phyloP scores from a whole-genome alignment of 2,329 filamentous ascomycete species.

The Chrysosporium queenslandicum region DNA sequence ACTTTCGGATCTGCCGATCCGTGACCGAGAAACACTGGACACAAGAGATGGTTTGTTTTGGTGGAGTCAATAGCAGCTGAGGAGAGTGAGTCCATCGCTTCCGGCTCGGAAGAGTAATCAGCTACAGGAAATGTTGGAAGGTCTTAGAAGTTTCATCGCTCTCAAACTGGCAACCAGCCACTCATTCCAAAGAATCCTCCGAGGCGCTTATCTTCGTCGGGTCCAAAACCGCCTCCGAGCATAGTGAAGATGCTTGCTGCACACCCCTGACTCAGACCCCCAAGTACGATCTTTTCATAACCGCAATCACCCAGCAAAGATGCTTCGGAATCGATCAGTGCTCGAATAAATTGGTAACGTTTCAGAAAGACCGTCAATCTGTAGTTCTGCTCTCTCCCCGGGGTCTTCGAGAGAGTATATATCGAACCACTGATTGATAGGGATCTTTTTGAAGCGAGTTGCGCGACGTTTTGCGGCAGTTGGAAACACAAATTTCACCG shows the following conservation, averaged over 20 bases:
- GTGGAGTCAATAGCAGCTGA: not conserved
- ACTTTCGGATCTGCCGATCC: constrained; percentile 35
- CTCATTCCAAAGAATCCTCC: constrained; percentile 42
- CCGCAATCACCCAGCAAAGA: not conserved
- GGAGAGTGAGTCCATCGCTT: not conserved
- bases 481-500: no score
- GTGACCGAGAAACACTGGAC: constrained; percentile 40
- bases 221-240: constrained; percentile 30
- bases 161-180: constrained; percentile 40
- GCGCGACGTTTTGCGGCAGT: constrained; percentile 32
- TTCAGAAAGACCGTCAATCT: constrained; percentile 39
- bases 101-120: not conserved
- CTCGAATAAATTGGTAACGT: constrained; percentile 26
- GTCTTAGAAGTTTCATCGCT: no score
- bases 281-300: constrained; percentile 39
- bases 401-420: constrained; percentile 36
- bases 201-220: constrained; percentile 17
- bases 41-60: constrained; percentile 15
- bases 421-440: constrained; percentile 46
- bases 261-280: constrained; percentile 47
- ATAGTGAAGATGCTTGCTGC: constrained; percentile 39
- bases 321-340: not conserved
- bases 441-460: constrained; percentile 34
- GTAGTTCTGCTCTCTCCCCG: constrained; percentile 33
- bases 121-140: constrained; percentile 11